Conservation (phyloP, 331 rosid species). For the Acacia concinna region DNA sequence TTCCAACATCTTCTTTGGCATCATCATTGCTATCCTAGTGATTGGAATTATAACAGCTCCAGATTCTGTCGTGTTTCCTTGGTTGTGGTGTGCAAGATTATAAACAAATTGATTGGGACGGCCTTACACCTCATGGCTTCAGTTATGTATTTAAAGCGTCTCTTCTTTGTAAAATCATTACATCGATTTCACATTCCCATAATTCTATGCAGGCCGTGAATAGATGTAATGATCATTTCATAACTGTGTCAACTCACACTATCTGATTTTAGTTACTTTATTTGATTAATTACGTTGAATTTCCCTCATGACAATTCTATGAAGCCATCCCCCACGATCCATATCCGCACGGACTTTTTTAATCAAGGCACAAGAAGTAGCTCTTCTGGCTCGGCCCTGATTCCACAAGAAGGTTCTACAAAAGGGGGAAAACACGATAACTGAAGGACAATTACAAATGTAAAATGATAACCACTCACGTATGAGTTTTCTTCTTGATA, state of each 20-base stretch:
- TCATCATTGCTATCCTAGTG: neutral
- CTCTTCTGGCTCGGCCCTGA: neutral
- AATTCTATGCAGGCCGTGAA: constrained; percentile 9
- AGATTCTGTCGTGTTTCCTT: constrained; percentile 4
- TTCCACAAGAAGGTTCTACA: neutral
- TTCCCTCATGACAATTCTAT: constrained; percentile 38
- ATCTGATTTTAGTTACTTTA: constrained; percentile 20
- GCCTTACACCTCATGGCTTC: neutral
- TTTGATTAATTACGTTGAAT: neutral
- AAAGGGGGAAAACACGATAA: neutral
- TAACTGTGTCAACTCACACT: constrained; percentile 8
- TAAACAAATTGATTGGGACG: neutral
- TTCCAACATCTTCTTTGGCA: constrained; percentile 43
- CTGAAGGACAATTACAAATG: neutral
- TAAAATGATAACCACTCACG: neutral
- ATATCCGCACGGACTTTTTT: neutral
- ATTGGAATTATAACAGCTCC: constrained; percentile 24
- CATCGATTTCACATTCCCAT: constrained; percentile 35
- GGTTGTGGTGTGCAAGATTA: neutral
- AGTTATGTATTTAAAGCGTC: neutral
- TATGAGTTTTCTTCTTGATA: neutral
- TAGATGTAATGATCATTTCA: constrained; percentile 40
- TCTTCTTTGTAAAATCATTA: neutral
- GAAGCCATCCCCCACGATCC: constrained; percentile 1
- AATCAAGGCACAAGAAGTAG: neutral